Percentiles rank a stretch among this genome's conserved stretches.
Conservation (phyloP, 1,284 basidiomycete genomes). For the Grifola frondosa region DNA sequence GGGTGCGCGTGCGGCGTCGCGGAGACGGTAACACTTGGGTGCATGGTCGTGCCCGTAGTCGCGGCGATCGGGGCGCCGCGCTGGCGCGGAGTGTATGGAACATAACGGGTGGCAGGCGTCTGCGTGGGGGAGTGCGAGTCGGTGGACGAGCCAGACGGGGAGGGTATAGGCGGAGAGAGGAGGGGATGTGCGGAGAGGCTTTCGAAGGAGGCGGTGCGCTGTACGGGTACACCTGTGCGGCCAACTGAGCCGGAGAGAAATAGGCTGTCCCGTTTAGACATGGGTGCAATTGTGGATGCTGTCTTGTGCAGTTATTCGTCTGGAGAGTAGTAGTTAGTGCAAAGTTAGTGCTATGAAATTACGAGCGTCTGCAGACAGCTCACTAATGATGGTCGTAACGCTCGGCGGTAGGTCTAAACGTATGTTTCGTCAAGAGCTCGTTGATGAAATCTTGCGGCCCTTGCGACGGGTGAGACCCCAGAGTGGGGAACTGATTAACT, state of each 20-base stretch:
- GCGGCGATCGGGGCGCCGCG: constrained; percentile 51
- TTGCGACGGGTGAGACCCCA: too few relatives aligned
- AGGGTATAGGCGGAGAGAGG: constrained; percentile 40
- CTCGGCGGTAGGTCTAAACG: too few relatives aligned
- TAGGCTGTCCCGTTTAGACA: constrained; percentile 33
- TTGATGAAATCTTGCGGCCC: too few relatives aligned
- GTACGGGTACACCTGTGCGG: constrained; percentile 44
- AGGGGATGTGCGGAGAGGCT: constrained; percentile 62
- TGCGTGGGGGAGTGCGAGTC: constrained; percentile 24
- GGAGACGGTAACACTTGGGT: constrained; percentile 37
- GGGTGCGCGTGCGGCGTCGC: constrained; percentile 37
- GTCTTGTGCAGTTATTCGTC: not conserved
- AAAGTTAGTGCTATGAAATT: not conserved
- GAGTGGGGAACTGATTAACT: too few relatives aligned
- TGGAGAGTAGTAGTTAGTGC: not conserved
- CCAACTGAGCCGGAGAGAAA: constrained; percentile 57
- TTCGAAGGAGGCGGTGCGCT: constrained; percentile 51
- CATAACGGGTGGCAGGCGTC: constrained; percentile 40
- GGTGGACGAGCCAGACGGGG: constrained; percentile 21
- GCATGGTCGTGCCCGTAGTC: constrained; percentile 45
- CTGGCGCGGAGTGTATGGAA: constrained; percentile 56
- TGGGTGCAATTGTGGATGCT: not conserved
- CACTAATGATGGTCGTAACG: too few relatives aligned
- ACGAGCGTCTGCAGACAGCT: too few relatives aligned
- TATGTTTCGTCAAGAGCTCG: too few relatives aligned